phyloP scores from a whole-genome alignment of 441 rosid species.

The Euphorbia celastroides region DNA sequence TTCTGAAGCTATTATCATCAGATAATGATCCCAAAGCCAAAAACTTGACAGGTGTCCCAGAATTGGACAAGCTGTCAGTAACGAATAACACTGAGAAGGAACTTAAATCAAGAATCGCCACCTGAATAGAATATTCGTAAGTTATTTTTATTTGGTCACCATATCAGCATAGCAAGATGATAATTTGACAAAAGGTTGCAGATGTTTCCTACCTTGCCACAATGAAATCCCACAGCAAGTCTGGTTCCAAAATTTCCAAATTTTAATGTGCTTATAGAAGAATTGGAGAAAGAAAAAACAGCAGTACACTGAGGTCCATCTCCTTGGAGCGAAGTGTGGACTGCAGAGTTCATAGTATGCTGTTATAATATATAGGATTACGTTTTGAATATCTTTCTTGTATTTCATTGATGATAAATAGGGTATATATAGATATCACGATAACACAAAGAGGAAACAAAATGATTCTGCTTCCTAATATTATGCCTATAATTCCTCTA shows the following conservation, averaged over 20 bases:
- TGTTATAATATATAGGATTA: too few relatives aligned
- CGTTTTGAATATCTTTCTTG: too few relatives aligned
- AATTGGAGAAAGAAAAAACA: constrained; percentile 46
- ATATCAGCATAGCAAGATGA: constrained; percentile 8
- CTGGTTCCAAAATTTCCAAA: constrained; percentile 45
- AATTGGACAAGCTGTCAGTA: constrained; percentile 42
- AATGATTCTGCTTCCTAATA: too few relatives aligned
- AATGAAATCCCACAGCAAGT: constrained; percentile 72
- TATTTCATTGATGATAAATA: too few relatives aligned
- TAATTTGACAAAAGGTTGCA: background rate
- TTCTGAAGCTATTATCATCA: constrained; percentile 23
- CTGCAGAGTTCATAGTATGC: constrained; percentile 40
- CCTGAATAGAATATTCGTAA: constrained; percentile 47
- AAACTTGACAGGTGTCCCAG: constrained; percentile 50
- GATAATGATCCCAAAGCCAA: constrained; percentile 41
- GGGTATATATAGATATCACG: too few relatives aligned
- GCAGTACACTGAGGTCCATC: constrained; percentile 67
- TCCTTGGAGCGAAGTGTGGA: constrained; percentile 40
- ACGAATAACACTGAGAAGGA: constrained; percentile 48
- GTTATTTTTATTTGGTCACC: constrained; percentile 19
- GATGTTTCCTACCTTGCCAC: constrained; percentile 58
- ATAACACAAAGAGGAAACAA: too few relatives aligned
- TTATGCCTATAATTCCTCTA: too few relatives aligned
- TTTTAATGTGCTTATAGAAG: constrained; percentile 46
- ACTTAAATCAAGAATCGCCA: constrained; percentile 64